phyloP scores from a whole-genome alignment of 1,139 yeast species.

The Candida buenavistaensis region DNA sequence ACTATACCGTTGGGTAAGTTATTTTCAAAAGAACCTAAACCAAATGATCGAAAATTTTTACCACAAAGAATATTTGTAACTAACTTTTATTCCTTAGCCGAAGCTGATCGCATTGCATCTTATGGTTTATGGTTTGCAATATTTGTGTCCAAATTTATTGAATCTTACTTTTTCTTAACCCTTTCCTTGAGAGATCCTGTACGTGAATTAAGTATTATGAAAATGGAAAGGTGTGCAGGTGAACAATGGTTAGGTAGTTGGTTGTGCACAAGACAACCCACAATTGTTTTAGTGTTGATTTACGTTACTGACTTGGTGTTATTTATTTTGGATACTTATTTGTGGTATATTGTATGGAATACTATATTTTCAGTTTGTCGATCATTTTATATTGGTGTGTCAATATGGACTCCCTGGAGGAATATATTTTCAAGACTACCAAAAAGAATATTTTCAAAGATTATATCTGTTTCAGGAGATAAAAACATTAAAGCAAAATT shows the following conservation, averaged over 20 bases:
- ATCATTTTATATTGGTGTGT: constrained; percentile 51
- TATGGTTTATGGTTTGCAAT: constrained; percentile 48
- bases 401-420: constrained; percentile 62
- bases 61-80: constrained; percentile 39
- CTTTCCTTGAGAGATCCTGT: constrained; percentile 49
- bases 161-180: constrained; percentile 53
- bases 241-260: constrained; percentile 42
- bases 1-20: constrained; percentile 46
- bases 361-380: constrained; percentile 50
- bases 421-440: constrained; percentile 53
- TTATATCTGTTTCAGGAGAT: constrained; percentile 34
- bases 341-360: constrained; percentile 59
- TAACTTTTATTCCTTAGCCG: constrained; percentile 35
- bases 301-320: constrained; percentile 44
- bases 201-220: constrained; percentile 46
- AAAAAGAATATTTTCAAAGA: constrained; percentile 48
- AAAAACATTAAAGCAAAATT: constrained; percentile 29
- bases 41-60: constrained; percentile 26
- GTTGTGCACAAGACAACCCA: constrained; percentile 42
- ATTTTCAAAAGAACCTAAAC: constrained; percentile 23
- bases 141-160: constrained; percentile 46
- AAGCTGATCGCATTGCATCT: constrained; percentile 42
- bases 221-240: constrained; percentile 41
- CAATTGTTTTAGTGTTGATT: constrained; percentile 37
- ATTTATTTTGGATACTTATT: constrained; percentile 53